A percentile compares a stretch with the other conserved stretches of the same genome.
Evolutionary conservation across 768 basidiomycete species (phyloP).

Genomic region (Boletus rubescentipes): DNA sequence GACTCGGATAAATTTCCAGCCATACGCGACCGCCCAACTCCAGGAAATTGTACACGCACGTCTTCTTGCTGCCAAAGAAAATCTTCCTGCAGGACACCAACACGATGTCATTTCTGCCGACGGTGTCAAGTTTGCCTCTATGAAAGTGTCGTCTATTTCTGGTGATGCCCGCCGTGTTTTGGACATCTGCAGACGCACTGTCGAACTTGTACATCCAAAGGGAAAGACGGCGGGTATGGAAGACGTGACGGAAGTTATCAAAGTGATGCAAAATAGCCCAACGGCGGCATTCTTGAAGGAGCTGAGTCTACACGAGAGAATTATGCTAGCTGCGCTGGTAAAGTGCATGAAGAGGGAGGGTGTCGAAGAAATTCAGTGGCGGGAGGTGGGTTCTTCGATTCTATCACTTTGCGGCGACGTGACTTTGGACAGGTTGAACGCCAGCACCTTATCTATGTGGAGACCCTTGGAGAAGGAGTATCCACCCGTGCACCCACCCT

Average conservation of each 20-base stretch:
- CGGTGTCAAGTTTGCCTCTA: slow-evolving; percentile 84
- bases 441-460: slow-evolving; percentile 73
- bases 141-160: slow-evolving; percentile 74
- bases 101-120: slow-evolving; percentile 60
- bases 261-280: slow-evolving; percentile 88
- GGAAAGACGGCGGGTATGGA: slow-evolving; percentile 56
- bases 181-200: slow-evolving; percentile 91
- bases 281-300: slow-evolving; percentile 80
- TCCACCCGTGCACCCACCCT: slow-evolving; percentile 55
- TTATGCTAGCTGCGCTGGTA: slow-evolving; percentile 82
- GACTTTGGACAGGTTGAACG: slow-evolving; percentile 53
- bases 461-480: slow-evolving; percentile 60
- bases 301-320: slow-evolving; percentile 83
- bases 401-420: not conserved
- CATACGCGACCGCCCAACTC: slow-evolving; percentile 78
- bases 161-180: slow-evolving; percentile 93
- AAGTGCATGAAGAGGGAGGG: slow-evolving; percentile 83
- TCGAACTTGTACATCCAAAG: slow-evolving; percentile 67
- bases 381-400: slow-evolving; percentile 51
- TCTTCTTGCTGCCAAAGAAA: slow-evolving; percentile 56
- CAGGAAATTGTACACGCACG: slow-evolving; percentile 86
- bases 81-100: slow-evolving; percentile 44
- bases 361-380: slow-evolving; percentile 85
- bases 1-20: slow-evolving; percentile 88
- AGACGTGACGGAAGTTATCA: slow-evolving; percentile 78